A percentile compares a stretch with the other conserved stretches of the same genome.
Evolutionary conservation across 495 filamentous ascomycete species (phyloP).

Genomic region (Talaromyces proteolyticus): DNA sequence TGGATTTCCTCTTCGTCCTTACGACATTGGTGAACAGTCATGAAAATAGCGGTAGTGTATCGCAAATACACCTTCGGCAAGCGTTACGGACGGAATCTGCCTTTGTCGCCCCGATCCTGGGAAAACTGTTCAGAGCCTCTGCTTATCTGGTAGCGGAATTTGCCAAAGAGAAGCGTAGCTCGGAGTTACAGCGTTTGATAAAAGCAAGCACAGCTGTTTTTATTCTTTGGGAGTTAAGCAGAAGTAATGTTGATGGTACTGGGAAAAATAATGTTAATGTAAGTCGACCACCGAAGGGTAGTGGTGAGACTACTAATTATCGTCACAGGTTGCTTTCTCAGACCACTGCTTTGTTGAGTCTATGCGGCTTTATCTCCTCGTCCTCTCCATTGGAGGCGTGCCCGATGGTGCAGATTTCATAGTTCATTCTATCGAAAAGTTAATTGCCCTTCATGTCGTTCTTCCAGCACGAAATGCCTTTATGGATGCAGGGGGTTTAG

Average conservation of each 20-base stretch:
- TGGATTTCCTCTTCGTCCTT: slow-evolving; percentile 34
- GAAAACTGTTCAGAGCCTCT: slow-evolving; percentile 29
- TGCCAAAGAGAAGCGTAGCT: slow-evolving; percentile 25
- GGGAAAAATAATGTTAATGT: slow-evolving; percentile 37
- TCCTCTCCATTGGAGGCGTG: slow-evolving; percentile 26
- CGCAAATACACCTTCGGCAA: slow-evolving; percentile 47
- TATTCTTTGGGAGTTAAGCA: slow-evolving; percentile 41
- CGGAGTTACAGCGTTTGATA: slow-evolving; percentile 34
- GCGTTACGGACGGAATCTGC: slow-evolving; percentile 42
- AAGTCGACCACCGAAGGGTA: slow-evolving; percentile 4
- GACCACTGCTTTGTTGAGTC: slow-evolving; percentile 33
- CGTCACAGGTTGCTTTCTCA: slow-evolving; percentile 27
- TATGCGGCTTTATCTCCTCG: slow-evolving; percentile 29
- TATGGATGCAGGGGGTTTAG: slow-evolving; percentile 34
- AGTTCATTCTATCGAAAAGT: slow-evolving; percentile 46
- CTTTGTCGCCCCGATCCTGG: slow-evolving; percentile 40
- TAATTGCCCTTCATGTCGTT: slow-evolving; percentile 66
- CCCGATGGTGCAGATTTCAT: slow-evolving; percentile 33
- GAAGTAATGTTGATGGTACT: slow-evolving; percentile 28
- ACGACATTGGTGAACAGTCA: slow-evolving; percentile 21
- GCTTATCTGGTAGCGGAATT: slow-evolving; percentile 29
- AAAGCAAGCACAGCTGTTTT: slow-evolving; percentile 33
- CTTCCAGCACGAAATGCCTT: slow-evolving; percentile 57
- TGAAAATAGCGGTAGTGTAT: slow-evolving; percentile 25
- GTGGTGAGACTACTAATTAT: background rate